These are phyloP conservation scores for Pseudonitzschia delicatissima DNA, from an alignment of 108 stramenopile genomes.

Conservation along the genomic window DNA sequence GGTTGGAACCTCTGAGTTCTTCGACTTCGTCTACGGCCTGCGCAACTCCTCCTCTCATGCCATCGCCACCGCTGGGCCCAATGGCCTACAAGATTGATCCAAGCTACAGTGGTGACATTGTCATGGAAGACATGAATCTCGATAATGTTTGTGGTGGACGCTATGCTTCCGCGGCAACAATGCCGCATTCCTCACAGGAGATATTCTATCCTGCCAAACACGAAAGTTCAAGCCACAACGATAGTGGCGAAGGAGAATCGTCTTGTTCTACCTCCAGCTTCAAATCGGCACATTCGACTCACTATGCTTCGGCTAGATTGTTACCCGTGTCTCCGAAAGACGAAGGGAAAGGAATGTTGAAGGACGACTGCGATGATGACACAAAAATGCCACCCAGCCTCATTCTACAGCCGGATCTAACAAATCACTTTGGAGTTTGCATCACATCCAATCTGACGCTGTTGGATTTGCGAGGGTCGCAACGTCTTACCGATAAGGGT, in stretches of 20 bases:
- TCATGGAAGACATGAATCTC: slow-evolving; percentile 24
- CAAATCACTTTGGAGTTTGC: not conserved
- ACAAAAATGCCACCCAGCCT: not conserved
- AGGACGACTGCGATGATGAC: not conserved
- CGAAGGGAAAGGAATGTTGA: not conserved
- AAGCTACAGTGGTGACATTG: not conserved
- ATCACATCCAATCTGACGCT: slow-evolving; percentile 39
- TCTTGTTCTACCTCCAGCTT: slow-evolving; percentile 2
- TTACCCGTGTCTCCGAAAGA: not conserved
- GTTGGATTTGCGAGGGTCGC: slow-evolving; percentile 77
- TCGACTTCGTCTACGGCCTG: slow-evolving; percentile 5
- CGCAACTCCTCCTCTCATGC: slow-evolving; percentile 14
- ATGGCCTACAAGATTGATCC: not conserved
- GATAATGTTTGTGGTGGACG: slow-evolving; percentile 7
- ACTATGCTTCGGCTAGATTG: slow-evolving; percentile 10
- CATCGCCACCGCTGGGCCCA: slow-evolving; percentile 10
- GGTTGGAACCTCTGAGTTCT: slow-evolving; percentile 46
- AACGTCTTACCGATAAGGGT: slow-evolving; percentile 68
- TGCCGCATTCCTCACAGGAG: not conserved
- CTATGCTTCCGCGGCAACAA: not conserved
- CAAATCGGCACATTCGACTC: not conserved
- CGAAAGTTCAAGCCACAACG: slow-evolving; percentile 26
- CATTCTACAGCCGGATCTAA: not conserved
- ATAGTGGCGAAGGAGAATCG: not conserved
- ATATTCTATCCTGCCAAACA: slow-evolving; percentile 22